Percentiles rank a stretch among this genome's conserved stretches.
Evolutionary conservation across 805 yeast species (phyloP).

Genomic region (Jamesozyma rosinii): DNA sequence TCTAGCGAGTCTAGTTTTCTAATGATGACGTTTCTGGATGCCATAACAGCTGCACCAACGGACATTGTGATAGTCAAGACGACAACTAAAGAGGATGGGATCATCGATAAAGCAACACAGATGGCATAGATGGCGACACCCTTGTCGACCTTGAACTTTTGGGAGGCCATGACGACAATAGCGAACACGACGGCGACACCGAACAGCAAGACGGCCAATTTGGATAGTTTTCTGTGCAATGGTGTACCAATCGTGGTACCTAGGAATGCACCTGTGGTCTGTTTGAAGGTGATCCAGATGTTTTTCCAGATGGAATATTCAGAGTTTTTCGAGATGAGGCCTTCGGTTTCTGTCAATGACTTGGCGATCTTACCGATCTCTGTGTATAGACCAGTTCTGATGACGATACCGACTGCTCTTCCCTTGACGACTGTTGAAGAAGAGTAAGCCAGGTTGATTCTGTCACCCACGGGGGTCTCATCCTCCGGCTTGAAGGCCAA

Average conservation of each 20-base stretch:
- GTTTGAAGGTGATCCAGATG: constrained; percentile 35
- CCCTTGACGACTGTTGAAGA: constrained; percentile 95
- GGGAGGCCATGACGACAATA: constrained; percentile 78
- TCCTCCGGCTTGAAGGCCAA: constrained; percentile 28
- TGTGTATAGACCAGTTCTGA: constrained; percentile 83
- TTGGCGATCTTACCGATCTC: constrained; percentile 95
- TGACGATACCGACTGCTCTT: constrained; percentile 82
- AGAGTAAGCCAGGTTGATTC: constrained; percentile 79
- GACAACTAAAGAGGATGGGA: constrained; percentile 96
- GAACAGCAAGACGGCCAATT: constrained; percentile 65
- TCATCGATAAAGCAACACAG: constrained; percentile 95
- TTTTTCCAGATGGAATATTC: constrained; percentile 36
- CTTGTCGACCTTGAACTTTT: constrained; percentile 59
- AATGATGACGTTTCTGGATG: constrained; percentile 84
- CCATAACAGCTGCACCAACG: constrained; percentile 93
- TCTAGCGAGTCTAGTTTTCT: constrained; percentile 89
- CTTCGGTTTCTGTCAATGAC: constrained; percentile 40
- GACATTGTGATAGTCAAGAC: constrained; percentile 96
- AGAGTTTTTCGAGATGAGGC: constrained; percentile 30
- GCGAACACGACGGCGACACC: constrained; percentile 78
- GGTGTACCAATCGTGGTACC: constrained; percentile 80
- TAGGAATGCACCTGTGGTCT: constrained; percentile 55
- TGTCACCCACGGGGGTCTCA: constrained; percentile 51
- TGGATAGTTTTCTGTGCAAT: constrained; percentile 62
- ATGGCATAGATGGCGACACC: constrained; percentile 85